These are phyloP conservation scores for Fonsecaea erecta DNA, from an alignment of 2,329 filamentous ascomycete species.

Conservation along the genomic window DNA sequence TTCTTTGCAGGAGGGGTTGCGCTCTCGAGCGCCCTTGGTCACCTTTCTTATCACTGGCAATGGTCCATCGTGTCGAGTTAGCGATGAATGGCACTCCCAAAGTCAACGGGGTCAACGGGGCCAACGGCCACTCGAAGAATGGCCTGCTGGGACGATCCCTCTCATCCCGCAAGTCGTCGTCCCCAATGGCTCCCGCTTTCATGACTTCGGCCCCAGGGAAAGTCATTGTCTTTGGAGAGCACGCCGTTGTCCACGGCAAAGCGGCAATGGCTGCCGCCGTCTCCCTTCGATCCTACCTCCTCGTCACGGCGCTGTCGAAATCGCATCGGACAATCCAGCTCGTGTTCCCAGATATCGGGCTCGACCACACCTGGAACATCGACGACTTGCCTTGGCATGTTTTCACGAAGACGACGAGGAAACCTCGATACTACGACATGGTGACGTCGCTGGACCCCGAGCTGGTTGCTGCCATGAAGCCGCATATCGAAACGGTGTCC, in stretches of 20 bases:
- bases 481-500: constrained; percentile 75
- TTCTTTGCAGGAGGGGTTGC: not conserved
- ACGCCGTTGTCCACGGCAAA: constrained; percentile 97
- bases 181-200: constrained; percentile 79
- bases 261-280: constrained; percentile 93
- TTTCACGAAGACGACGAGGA: constrained; percentile 81
- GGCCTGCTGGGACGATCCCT: constrained; percentile 18
- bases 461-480: constrained; percentile 77
- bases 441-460: constrained; percentile 83
- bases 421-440: constrained; percentile 92
- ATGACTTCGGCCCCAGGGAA: constrained; percentile 99
- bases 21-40: constrained; percentile 3
- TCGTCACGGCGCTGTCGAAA: constrained; percentile 92
- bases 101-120: constrained; percentile 34
- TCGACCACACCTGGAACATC: constrained; percentile 93
- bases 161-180: constrained; percentile 50
- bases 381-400: constrained; percentile 84
- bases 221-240: constrained; percentile 97
- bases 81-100: constrained; percentile 30
- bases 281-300: constrained; percentile 92
- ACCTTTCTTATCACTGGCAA: not conserved
- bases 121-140: constrained; percentile 31
- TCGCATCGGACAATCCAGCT: constrained; percentile 85
- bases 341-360: constrained; percentile 86
- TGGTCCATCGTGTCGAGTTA: constrained; percentile 28